Evolutionary conservation across 768 basidiomycete species (phyloP), one percentile per base, ranked within the genome.

Genomic region (Termitomyces heimii): DNA sequence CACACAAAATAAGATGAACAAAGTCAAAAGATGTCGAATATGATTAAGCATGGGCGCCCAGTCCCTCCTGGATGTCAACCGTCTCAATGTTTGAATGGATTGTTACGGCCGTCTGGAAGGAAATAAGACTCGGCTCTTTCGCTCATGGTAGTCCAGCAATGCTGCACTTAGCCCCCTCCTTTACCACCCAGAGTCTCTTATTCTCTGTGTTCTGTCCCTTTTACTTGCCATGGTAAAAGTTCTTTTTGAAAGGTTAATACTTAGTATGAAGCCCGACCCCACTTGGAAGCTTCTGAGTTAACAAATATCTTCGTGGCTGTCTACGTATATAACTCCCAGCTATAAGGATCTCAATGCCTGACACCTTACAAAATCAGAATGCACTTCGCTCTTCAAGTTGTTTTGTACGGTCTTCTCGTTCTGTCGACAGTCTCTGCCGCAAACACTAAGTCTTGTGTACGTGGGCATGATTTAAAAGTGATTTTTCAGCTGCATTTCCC

Each of bases 61-160:
- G 57, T 35, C 56, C 60, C 10, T 16, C 56, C 7, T 55, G 47
- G 53, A 57, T 46, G 43, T 29, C 22, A 51, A 57, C 42, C 56
- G 53, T 34, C 56, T 61, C 16, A 50, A 52, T 28, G 35, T 57
- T 28, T 55, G 53, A 46, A 46, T 28, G 45, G 28, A n/a, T 46
- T 10, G 12, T 24, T 5, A 12, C 43, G 3, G 43, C 43, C 26
- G 43, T n/a, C 20, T 44, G 22, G 13, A 10, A 24, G 24, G 14
- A 24, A 13, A 44, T 3, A 13, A 5, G 10, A 24, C 20, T 24
- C 4, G 6, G 7, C 18, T 12, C 7, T 45, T 16, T 28, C 3
- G 16, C 26, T 46, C 44, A 2, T n/a, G 45, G 18, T 46, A 29
- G 45, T 46, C n/a, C n/a, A 9, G 8, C 18, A 34, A 9, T 34